Evolutionary conservation across 768 basidiomycete species (phyloP), one percentile per base, ranked within the genome.

Genomic region (Epithele typhae): DNA sequence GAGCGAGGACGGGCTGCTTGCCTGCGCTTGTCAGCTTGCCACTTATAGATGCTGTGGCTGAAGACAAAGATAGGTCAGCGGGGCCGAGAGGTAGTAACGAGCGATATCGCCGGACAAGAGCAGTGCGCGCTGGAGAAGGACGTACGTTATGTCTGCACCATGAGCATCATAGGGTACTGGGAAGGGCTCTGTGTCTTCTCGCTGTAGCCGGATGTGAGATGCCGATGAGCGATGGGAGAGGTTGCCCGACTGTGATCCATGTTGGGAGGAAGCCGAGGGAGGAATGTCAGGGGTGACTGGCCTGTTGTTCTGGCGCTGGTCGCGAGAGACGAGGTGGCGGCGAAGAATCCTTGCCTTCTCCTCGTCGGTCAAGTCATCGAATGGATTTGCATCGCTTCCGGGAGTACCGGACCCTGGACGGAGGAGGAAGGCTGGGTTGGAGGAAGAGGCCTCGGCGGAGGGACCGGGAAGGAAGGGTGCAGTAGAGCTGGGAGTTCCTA

Each of bases 1-100:
- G 85, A 71, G 32, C 89, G 84, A 15, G 76, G 71, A 34, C 89
- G 79, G 11, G 65, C 71, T 15, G 70, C 73, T 49, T 78, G 74
- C 46, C 82, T 77, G 21, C 75, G 76, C 45, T 82, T 80, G 56
- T 87, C 85, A 14, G 81, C 74, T 52, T 93, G 87, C 87, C 92
- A 98, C 68, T 96, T 97, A 73, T 96, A 98, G 33, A 98, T 87
- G 53, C 84, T 84, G 59, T 95, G 92, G 15, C 87, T 88, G 52
- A 25, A 25, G n/a, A 34, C 4, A 25, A 22, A 36, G 35, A 19
- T n/a, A n/a, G n/a, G n/a, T n/a, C n/a, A n/a, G n/a, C n/a, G n/a
- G n/a, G n/a, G n/a, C n/a, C n/a, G n/a, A n/a, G n/a, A n/a, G n/a
- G n/a, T n/a, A n/a, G n/a, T n/a, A n/a, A n/a, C n/a, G n/a, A n/a